Evolutionary conservation across 73 alveolate genomes (phyloP).

Genomic region (Blepharisma stoltei): DNA sequence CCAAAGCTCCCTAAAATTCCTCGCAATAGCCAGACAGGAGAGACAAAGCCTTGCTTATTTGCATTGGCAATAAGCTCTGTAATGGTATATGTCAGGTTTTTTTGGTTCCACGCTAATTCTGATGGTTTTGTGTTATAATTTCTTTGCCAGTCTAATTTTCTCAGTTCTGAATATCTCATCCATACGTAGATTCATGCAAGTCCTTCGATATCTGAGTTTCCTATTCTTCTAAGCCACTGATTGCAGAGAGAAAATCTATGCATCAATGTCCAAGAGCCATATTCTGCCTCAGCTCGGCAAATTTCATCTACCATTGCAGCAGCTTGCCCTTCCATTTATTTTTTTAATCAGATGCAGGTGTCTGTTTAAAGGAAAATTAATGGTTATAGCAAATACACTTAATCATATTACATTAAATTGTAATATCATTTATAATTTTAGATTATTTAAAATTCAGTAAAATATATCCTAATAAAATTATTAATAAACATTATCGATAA

Average conservation of each 20-base stretch:
- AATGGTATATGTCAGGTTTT: conserved; percentile 15
- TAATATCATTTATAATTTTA: too few relatives aligned
- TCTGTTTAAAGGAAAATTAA: too few relatives aligned
- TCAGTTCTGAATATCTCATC: conserved; percentile 68
- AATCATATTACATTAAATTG: too few relatives aligned
- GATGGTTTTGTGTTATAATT: conserved; percentile 90
- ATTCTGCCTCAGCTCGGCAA: conserved; percentile 63
- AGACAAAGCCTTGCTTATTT: neutral
- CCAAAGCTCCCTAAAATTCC: conserved; percentile 78
- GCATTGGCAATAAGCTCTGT: neutral
- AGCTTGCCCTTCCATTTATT: conserved; percentile 31
- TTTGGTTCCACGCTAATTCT: conserved; percentile 54
- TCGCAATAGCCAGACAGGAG: neutral
- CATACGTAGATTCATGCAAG: conserved; percentile 58
- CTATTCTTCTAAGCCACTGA: conserved; percentile 39
- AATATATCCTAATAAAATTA: too few relatives aligned
- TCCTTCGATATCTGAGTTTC: conserved; percentile 38
- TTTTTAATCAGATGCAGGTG: too few relatives aligned
- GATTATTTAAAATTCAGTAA: too few relatives aligned
- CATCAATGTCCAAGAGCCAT: conserved; percentile 80
- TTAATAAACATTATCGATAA: too few relatives aligned
- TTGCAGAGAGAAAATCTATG: conserved; percentile 66
- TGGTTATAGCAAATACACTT: too few relatives aligned
- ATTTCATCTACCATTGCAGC: conserved; percentile 59
- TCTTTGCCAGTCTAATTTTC: conserved; percentile 85